Percentiles rank a stretch among this genome's conserved stretches.
phyloP scores from a whole-genome alignment of 2,329 filamentous ascomycete genomes.

The Capronia americana region DNA sequence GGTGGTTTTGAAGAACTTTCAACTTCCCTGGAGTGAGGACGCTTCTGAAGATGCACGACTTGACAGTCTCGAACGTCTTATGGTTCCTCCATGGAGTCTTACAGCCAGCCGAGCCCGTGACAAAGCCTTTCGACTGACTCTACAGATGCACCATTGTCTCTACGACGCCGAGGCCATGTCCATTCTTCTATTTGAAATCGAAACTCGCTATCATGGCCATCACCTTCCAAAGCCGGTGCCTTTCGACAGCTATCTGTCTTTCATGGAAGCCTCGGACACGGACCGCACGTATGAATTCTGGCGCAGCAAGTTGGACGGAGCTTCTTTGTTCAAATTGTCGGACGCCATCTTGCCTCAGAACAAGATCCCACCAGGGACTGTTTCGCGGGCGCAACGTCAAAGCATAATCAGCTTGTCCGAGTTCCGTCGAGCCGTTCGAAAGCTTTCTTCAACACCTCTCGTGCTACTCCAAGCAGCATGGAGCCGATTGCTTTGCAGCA shows the following conservation, averaged over 20 bases:
- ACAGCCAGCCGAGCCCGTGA: background rate
- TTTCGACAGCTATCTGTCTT: conserved; percentile 69
- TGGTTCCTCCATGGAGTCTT: conserved; percentile 35
- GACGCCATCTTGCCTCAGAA: conserved; percentile 21
- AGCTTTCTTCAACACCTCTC: conserved; percentile 66
- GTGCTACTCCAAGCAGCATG: conserved; percentile 75
- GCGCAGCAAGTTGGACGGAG: conserved; percentile 56
- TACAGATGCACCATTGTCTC: conserved; percentile 77
- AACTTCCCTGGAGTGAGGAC: conserved; percentile 50
- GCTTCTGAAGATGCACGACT: background rate
- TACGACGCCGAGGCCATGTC: conserved; percentile 84
- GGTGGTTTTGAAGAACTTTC: conserved; percentile 64
- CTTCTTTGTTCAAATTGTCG: conserved; percentile 25
- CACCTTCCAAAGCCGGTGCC: conserved; percentile 58
- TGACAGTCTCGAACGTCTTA: conserved; percentile 18
- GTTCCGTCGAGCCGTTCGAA: conserved; percentile 50
- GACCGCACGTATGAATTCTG: conserved; percentile 69
- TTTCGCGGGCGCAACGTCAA: conserved; percentile 6
- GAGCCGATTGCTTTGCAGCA: conserved; percentile 67
- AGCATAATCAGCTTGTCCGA: conserved; percentile 13
- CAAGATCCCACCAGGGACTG: background rate
- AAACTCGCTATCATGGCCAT: conserved; percentile 60
- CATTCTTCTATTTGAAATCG: conserved; percentile 72
- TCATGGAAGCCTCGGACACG: conserved; percentile 60
- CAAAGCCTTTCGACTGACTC: conserved; percentile 44